phyloP scores from a whole-genome alignment of 148 eudicot genomes.

The Euryodendron excelsum region DNA sequence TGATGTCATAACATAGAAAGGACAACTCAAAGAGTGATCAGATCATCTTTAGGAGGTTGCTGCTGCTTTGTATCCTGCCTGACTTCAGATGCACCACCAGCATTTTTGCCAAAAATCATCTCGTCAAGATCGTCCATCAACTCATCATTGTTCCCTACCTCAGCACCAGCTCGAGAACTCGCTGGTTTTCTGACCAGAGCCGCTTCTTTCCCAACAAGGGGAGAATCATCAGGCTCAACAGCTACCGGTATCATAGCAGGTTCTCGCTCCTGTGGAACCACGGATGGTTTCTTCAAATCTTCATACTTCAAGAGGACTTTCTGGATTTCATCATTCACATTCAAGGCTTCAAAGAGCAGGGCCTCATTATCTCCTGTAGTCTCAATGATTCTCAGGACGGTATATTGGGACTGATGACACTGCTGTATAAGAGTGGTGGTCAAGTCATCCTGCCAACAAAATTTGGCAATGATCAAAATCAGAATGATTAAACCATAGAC shows the following conservation, averaged over 20 bases:
- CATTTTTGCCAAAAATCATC: constrained; percentile 86
- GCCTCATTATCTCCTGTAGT: constrained; percentile 89
- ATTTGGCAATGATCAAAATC: background rate
- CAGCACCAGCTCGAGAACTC: constrained; percentile 39
- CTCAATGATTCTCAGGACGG: constrained; percentile 75
- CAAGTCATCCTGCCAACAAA: constrained; percentile 77
- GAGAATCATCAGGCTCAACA: constrained; percentile 87
- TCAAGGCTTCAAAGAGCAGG: constrained; percentile 89
- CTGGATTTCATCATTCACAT: constrained; percentile 90
- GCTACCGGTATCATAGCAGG: constrained; percentile 94
- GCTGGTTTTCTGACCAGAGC: constrained; percentile 60
- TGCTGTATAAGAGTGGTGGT: constrained; percentile 82
- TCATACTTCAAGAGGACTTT: constrained; percentile 76
- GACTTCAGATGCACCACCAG: constrained; percentile 50
- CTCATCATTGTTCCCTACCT: constrained; percentile 63
- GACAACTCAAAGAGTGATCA: constrained; percentile 60
- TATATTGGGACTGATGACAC: constrained; percentile 72
- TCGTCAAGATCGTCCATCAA: constrained; percentile 97
- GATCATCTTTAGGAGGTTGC: constrained; percentile 67
- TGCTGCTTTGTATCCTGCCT: constrained; percentile 47
- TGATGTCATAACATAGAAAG: too few species aligned
- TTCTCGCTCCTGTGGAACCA: constrained; percentile 49
- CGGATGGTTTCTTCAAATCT: constrained; percentile 60
- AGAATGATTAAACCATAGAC: background rate
- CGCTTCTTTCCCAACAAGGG: constrained; percentile 62